Conservation (phyloP, 805 yeast genomes). For the Maudiozyma serrabonitensis region DNA sequence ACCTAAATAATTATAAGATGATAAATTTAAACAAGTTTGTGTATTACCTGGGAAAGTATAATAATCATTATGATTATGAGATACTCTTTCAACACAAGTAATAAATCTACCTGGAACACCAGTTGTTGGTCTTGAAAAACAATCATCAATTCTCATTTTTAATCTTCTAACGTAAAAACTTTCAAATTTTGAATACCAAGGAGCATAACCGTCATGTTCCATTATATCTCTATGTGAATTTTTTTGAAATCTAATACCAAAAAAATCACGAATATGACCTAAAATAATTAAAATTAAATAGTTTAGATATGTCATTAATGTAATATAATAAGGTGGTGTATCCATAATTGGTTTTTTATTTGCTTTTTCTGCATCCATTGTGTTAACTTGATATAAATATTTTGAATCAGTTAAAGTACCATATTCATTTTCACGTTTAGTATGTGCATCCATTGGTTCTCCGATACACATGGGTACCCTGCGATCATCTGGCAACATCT, state of each 20-base stretch:
- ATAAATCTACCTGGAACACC: conserved; percentile 96
- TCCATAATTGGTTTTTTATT: conserved; percentile 56
- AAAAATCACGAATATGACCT: conserved; percentile 86
- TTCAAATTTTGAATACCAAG: conserved; percentile 91
- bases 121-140: conserved; percentile 91
- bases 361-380: conserved; percentile 41
- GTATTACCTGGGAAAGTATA: conserved; percentile 71
- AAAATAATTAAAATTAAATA: conserved; percentile 75
- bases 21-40: conserved; percentile 70
- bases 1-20: conserved; percentile 90
- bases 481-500: conserved; percentile 13
- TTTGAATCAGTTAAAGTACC: conserved; percentile 61
- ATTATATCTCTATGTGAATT: conserved; percentile 54
- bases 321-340: conserved; percentile 77
- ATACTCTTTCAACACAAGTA: conserved; percentile 66
- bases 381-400: conserved; percentile 51
- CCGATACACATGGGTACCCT: conserved; percentile 31
- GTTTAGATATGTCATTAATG: conserved; percentile 74
- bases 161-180: conserved; percentile 87
- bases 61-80: conserved; percentile 53
- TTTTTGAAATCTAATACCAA: conserved; percentile 67
- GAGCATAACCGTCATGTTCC: conserved; percentile 85
- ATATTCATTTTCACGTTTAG: conserved; percentile 52
- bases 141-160: conserved; percentile 84
- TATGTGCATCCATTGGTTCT: conserved; percentile 28